Evolutionary conservation across 176 grass and related monocot species (phyloP), one percentile per base, ranked within the genome.

Genomic region (Phoenix roebelenii): DNA sequence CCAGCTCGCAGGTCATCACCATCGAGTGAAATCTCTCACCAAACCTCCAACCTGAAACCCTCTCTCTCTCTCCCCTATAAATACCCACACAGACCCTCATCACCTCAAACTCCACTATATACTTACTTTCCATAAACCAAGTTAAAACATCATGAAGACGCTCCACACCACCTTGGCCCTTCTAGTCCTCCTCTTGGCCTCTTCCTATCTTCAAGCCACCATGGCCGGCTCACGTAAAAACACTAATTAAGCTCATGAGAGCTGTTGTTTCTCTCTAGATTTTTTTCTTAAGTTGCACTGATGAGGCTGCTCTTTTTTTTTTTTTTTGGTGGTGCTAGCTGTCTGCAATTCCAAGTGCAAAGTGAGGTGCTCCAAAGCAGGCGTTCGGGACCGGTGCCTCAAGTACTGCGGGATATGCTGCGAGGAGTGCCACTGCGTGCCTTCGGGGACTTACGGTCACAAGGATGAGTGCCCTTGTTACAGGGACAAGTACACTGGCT

Each of bases 381-480:
- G 87, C n/a, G 69, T 74, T 22, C 74, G 80, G 66, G 92, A 91
- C 72, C 72, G 89, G 49, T 97, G 87, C 86, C 74, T 97, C 77
- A 88, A 80, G 80, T 85, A 97, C 72, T 97, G 92, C 64, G 77
- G 82, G 25, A 20, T 91, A 51, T 97, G 92, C 83, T 97, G 87
- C 78, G 61, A 77, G 51, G 59, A 39, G 15, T 97, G 92, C 84
- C 61, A 65, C 61, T 97, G 92, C 59, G 92, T 91, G 71, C 92
- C 92, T 54, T 80, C 87, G 51, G 92, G 87, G 55, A 88, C 87
- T 0, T 70, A 77, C 39, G 87, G 87, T 1, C 65, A 97, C 81
- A 97, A 97, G 80, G 87, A 97, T 60, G 87, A 88, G 75, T 97
- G 92, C 75, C 92, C 92, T 9, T 97, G 92, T 72, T 97, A 97